phyloP scores from a whole-genome alignment of 2,329 filamentous ascomycete genomes.

The Cercospora berteroae region DNA sequence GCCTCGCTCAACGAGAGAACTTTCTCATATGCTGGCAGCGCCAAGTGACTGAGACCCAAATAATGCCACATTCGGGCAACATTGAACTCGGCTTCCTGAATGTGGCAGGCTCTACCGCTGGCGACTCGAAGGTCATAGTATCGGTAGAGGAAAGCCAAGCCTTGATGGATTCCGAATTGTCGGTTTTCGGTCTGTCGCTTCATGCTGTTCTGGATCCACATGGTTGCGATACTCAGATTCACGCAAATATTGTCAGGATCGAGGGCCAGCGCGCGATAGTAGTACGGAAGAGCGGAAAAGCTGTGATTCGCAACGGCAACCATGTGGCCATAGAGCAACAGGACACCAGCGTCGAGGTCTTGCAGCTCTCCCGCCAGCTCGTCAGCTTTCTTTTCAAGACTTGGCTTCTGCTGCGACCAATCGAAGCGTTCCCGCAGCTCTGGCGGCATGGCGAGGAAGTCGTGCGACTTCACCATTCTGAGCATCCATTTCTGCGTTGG shows the following conservation, averaged over 20 bases:
- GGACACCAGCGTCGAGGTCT: conserved; percentile 70
- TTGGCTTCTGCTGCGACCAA: conserved; percentile 42
- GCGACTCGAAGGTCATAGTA: conserved; percentile 64
- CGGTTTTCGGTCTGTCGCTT: conserved; percentile 89
- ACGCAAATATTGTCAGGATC: conserved; percentile 75
- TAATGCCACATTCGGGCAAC: conserved; percentile 73
- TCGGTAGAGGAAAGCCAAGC: conserved; percentile 72
- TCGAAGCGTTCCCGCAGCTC: conserved; percentile 48
- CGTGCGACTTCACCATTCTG: conserved; percentile 86
- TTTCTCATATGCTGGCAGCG: conserved; percentile 67
- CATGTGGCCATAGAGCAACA: conserved; percentile 81
- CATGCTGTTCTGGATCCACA: conserved; percentile 83
- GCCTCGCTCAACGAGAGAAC: conserved; percentile 53
- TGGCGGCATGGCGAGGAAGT: conserved; percentile 62
- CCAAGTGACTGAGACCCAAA: conserved; percentile 69
- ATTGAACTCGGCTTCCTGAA: conserved; percentile 80
- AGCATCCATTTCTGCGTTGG: conserved; percentile 88
- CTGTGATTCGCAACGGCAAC: conserved; percentile 81
- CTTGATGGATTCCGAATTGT: conserved; percentile 83
- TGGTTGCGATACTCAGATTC: conserved; percentile 75
- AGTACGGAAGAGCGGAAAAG: conserved; percentile 82
- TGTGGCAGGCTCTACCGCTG: conserved; percentile 44
- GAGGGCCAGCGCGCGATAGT: conserved; percentile 64
- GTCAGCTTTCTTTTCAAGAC: conserved; percentile 36
- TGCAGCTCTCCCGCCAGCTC: conserved; percentile 21